These are phyloP conservation scores for Smithsoniella earleae DNA, from an alignment of 163 green algal species.

Conservation along the genomic window DNA sequence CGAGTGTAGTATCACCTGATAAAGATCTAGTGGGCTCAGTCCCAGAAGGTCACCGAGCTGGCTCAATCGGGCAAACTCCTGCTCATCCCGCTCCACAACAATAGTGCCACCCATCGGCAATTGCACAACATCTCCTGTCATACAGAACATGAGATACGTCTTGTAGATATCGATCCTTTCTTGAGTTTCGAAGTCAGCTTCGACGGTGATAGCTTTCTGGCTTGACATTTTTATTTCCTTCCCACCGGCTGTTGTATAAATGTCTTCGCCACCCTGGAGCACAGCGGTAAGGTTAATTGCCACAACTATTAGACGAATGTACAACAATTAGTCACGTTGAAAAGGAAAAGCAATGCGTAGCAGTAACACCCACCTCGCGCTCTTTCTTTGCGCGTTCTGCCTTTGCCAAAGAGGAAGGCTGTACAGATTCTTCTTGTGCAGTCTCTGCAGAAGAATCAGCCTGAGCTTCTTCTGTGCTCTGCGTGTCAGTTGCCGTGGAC, in stretches of 20 bases:
- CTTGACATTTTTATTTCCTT: slow-evolving; percentile 40
- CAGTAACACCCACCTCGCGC: no score
- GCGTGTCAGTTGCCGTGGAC: background rate
- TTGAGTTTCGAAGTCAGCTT: slow-evolving; percentile 54
- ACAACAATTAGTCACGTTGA: no score
- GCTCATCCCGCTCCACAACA: slow-evolving; percentile 45
- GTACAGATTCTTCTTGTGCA: no score
- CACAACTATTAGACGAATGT: no score
- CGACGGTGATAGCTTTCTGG: slow-evolving; percentile 74
- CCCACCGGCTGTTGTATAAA: background rate
- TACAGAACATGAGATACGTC: slow-evolving; percentile 63
- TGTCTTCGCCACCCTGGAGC: slow-evolving; percentile 12
- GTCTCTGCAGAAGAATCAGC: background rate
- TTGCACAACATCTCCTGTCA: slow-evolving; percentile 59
- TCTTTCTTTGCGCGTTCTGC: background rate
- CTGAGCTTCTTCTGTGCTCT: background rate
- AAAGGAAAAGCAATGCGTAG: no score
- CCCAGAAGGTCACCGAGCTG: slow-evolving; percentile 77
- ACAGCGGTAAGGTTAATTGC: no score
- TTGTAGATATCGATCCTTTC: slow-evolving; percentile 62
- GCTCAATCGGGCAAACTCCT: slow-evolving; percentile 65
- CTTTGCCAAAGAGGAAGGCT: slow-evolving; percentile 16
- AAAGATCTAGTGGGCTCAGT: slow-evolving; percentile 58
- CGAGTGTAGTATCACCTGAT: no score
- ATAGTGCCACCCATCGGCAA: slow-evolving; percentile 63